A percentile compares a stretch with the other conserved stretches of the same genome.
These are phyloP conservation scores for Didymella arachidicola DNA, from an alignment of 2,329 filamentous ascomycete species.

Conservation along the genomic window DNA sequence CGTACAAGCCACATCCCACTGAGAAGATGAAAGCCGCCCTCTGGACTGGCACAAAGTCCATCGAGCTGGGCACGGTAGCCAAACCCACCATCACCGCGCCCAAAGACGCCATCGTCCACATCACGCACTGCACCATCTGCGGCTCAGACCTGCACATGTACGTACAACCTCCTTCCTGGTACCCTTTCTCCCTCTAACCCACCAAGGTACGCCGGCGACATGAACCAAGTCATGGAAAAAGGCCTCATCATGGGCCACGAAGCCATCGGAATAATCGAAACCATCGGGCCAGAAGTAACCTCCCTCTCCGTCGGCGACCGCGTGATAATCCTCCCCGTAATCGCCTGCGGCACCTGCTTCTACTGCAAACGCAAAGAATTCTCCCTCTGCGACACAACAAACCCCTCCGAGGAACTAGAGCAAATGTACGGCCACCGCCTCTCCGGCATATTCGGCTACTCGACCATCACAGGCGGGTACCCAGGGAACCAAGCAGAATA, in stretches of 20 bases:
- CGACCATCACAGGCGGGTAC: background rate
- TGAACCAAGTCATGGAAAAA: background rate
- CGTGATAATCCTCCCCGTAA: background rate
- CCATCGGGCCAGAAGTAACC: background rate
- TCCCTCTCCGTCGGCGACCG: background rate
- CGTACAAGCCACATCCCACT: background rate
- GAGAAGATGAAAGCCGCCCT: background rate
- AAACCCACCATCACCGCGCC: background rate
- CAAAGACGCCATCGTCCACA: background rate
- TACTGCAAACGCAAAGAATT: background rate
- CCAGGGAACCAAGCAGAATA: background rate
- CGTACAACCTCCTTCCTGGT: no score
- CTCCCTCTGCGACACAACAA: background rate
- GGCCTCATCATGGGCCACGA: background rate
- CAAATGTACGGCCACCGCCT: background rate
- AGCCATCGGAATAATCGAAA: background rate
- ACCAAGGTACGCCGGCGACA: background rate
- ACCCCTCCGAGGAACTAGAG: background rate
- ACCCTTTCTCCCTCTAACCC: no score
- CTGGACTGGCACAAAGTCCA: background rate
- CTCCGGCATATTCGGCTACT: background rate
- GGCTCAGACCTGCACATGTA: background rate
- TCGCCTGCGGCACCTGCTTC: background rate
- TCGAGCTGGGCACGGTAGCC: background rate
- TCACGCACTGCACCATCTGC: background rate